Conservation (phyloP, 495 filamentous ascomycete species). For the Penicillium simplicissimum region DNA sequence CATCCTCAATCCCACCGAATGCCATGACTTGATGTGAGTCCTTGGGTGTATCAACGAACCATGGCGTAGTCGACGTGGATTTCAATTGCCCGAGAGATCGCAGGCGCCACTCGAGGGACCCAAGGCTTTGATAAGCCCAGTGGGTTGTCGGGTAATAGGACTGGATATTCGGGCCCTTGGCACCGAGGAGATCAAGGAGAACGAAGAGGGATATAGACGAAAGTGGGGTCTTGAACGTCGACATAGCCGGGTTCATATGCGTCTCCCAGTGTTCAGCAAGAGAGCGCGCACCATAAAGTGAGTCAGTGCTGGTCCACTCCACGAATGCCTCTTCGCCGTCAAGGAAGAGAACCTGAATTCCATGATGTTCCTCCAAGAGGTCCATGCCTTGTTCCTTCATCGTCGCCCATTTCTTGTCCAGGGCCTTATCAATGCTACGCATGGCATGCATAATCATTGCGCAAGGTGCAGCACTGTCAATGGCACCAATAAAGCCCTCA, state of each 20-base stretch:
- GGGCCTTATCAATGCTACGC: slow-evolving; percentile 71
- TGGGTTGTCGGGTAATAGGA: slow-evolving; percentile 88
- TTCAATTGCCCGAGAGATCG: slow-evolving; percentile 56
- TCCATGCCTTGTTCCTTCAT: slow-evolving; percentile 61
- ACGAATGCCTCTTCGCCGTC: slow-evolving; percentile 95
- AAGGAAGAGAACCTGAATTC: slow-evolving; percentile 85
- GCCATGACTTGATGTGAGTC: slow-evolving; percentile 43
- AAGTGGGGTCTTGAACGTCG: slow-evolving; percentile 70
- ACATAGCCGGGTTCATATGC: slow-evolving; percentile 64
- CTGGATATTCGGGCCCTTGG: slow-evolving; percentile 65
- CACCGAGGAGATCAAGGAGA: slow-evolving; percentile 86
- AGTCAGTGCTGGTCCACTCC: slow-evolving; percentile 75
- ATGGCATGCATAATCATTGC: slow-evolving; percentile 89
- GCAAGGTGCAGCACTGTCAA: slow-evolving; percentile 89
- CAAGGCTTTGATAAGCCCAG: slow-evolving; percentile 83
- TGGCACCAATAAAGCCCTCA: slow-evolving; percentile 88
- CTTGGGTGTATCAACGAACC: slow-evolving; percentile 59
- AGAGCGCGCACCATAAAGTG: slow-evolving; percentile 81
- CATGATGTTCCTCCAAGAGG: slow-evolving; percentile 67
- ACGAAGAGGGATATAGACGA: slow-evolving; percentile 84
- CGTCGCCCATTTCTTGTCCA: slow-evolving; percentile 77
- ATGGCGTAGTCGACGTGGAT: slow-evolving; percentile 39
- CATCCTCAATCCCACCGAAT: slow-evolving; percentile 67
- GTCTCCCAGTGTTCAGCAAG: slow-evolving; percentile 75
- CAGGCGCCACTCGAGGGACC: slow-evolving; percentile 67